These are phyloP conservation scores for Tricholoma sp. DNA, from an alignment of 768 basidiomycete species.

Conservation along the genomic window DNA sequence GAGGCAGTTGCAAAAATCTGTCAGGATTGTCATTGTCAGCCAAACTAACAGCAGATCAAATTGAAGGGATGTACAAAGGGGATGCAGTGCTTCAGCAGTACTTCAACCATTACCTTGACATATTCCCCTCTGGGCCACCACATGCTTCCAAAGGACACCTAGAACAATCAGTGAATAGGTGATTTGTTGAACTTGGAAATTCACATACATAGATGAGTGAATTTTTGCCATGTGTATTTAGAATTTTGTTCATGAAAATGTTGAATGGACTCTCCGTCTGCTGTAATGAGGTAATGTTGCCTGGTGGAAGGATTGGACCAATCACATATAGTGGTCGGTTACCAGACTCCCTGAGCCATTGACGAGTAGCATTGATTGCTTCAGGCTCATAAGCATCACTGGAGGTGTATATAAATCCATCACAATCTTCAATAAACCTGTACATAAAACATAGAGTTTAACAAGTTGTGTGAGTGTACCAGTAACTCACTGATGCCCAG, in stretches of 20 bases:
- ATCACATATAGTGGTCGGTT: slow-evolving; percentile 12
- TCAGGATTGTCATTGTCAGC: neutral
- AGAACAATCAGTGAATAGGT: neutral
- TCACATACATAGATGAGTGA: slow-evolving; percentile 21
- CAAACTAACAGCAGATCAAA: neutral
- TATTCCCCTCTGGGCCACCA: slow-evolving; percentile 10
- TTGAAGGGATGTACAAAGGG: slow-evolving; percentile 15
- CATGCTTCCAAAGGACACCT: slow-evolving; percentile 13
- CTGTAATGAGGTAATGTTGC: neutral
- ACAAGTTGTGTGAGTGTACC: neutral
- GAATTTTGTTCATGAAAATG: slow-evolving; percentile 8
- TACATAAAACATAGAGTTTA: neutral
- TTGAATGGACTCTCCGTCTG: slow-evolving; percentile 2
- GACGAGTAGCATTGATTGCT: slow-evolving; percentile 9
- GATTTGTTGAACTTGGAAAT: neutral
- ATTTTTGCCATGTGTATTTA: slow-evolving; percentile 9
- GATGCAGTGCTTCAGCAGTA: slow-evolving; percentile 13
- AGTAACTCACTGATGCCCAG: slow-evolving; percentile 1
- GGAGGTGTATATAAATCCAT: slow-evolving; percentile 14
- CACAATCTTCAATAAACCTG: slow-evolving; percentile 5
- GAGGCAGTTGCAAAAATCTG: slow-evolving; percentile 17
- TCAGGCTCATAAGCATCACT: slow-evolving; percentile 15
- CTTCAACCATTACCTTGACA: slow-evolving; percentile 12
- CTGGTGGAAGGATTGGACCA: slow-evolving; percentile 14
- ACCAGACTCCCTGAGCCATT: slow-evolving; percentile 8